Evolutionary conservation across 176 grass and related monocot genomes (phyloP), one percentile per base, ranked within the genome.

Genomic region (Secale cereale): DNA sequence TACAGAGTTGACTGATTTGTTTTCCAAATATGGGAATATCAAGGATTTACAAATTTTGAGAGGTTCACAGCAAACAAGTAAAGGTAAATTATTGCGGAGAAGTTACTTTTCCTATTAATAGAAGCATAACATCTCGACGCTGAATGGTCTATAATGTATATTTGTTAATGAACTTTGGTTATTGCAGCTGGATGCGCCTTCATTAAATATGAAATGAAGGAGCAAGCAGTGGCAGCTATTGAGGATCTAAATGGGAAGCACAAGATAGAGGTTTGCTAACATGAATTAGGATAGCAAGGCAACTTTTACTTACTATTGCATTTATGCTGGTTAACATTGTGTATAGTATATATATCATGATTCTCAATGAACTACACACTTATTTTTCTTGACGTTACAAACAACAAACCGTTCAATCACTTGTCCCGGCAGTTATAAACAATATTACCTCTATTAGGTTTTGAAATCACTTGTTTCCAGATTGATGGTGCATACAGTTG

Each of bases 1-100:
- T 59, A 79, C 87, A 61, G 94, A 96, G 74, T 88, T 99, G 81
- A 89, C 85, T 59, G 84, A 73, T 71, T 81, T 97, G 17, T 99
- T 99, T 87, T 94, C 90, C 35, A 85, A 89, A 65, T 90, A 99
- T 87, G 97, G 97, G 79, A 99, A 89, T 87, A 91, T 99, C 69
- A 97, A 92, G 68, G 97, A 99, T 63, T 90, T 99, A 35, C 97
- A 99, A 77, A 99, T 99, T 90, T 85, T 99, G 60, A 94, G 94
- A 82, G 94, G 97, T 68, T 94, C 94, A 17, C 97, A 99, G 80
- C 94, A 94, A 86, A 97, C 94, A 75, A 97, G 90, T 87, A 99
- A 99, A 99, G 90, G 97, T 97, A 86, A 43, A 32, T 28, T 78
- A 50, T 45, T 65, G 82, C 9, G 2, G 50, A 81, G 7, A 86